These are phyloP conservation scores for Clarireedia monteithiana DNA, from an alignment of 2,329 filamentous ascomycete genomes.

Conservation along the genomic window DNA sequence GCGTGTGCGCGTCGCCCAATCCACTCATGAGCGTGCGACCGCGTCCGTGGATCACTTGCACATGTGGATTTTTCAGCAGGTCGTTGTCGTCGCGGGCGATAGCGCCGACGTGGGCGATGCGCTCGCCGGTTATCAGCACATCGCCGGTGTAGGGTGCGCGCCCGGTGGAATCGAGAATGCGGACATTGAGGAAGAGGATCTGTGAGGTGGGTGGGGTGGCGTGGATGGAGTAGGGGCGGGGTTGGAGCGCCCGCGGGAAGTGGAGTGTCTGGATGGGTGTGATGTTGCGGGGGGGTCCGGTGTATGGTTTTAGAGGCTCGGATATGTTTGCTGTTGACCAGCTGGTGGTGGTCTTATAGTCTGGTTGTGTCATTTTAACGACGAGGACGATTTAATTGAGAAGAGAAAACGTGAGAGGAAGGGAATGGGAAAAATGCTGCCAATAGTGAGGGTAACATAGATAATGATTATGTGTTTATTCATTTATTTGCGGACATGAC, in stretches of 20 bases:
- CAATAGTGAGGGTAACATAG: too few species aligned
- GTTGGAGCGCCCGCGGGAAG: background rate
- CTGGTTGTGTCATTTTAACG: too few species aligned
- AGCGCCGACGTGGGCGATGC: background rate
- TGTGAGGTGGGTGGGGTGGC: background rate
- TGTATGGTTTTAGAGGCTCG: background rate
- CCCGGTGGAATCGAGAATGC: background rate
- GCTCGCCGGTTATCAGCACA: background rate
- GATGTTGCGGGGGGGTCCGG: background rate
- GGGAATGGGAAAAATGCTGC: too few species aligned
- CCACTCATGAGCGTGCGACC: constrained; percentile 41
- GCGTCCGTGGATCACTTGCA: constrained; percentile 4
- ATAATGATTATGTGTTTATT: too few species aligned
- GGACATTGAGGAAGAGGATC: background rate
- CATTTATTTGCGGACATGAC: too few species aligned
- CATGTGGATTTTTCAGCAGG: background rate
- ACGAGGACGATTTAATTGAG: too few species aligned
- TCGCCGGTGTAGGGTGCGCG: background rate
- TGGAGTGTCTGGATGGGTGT: background rate
- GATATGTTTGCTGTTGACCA: too few species aligned
- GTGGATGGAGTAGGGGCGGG: background rate
- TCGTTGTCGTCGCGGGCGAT: background rate
- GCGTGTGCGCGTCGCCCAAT: constrained; percentile 40
- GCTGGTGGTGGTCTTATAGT: too few species aligned
- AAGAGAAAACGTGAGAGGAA: too few species aligned